phyloP scores from a whole-genome alignment of 1,284 basidiomycete species.

The Fomitopsis schrenkii region DNA sequence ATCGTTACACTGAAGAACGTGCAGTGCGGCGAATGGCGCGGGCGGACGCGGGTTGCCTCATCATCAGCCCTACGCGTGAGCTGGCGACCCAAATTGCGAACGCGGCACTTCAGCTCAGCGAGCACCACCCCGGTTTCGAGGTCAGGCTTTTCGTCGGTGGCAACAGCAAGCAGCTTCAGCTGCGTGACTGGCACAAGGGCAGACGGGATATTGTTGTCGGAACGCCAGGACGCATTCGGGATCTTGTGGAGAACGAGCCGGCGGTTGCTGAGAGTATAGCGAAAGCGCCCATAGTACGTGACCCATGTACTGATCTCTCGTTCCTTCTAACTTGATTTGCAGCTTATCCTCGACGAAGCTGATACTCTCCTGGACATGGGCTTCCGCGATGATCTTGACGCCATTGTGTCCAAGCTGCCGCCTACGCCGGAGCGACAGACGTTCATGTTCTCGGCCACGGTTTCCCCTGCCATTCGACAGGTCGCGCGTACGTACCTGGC shows the following conservation, averaged over 20 bases:
- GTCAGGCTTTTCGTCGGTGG: slow-evolving; percentile 86
- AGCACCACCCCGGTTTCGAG: slow-evolving; percentile 62
- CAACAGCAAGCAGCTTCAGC: slow-evolving; percentile 59
- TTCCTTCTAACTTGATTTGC: neutral
- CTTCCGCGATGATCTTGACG: slow-evolving; percentile 87
- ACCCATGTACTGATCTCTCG: neutral
- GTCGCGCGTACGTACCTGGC: slow-evolving; percentile 52
- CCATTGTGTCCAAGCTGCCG: slow-evolving; percentile 72
- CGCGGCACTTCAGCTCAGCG: slow-evolving; percentile 72
- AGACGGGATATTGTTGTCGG: slow-evolving; percentile 87
- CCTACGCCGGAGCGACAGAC: slow-evolving; percentile 73
- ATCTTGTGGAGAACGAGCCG: slow-evolving; percentile 67
- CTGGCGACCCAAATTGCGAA: slow-evolving; percentile 91
- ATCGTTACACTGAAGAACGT: slow-evolving; percentile 27
- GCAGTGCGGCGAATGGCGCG: slow-evolving; percentile 37
- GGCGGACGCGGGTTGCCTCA: slow-evolving; percentile 66
- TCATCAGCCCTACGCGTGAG: slow-evolving; percentile 94
- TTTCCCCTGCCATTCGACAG: slow-evolving; percentile 61
- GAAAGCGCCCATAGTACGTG: slow-evolving; percentile 56
- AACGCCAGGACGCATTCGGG: slow-evolving; percentile 88
- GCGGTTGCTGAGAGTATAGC: slow-evolving; percentile 51
- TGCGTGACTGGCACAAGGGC: slow-evolving; percentile 61
- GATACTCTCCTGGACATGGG: slow-evolving; percentile 97
- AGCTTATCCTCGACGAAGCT: slow-evolving; percentile 92
- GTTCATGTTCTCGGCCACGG: slow-evolving; percentile 93